Evolutionary conservation across 1,284 basidiomycete genomes (phyloP).

Genomic region (Malassezia vespertilionis): DNA sequence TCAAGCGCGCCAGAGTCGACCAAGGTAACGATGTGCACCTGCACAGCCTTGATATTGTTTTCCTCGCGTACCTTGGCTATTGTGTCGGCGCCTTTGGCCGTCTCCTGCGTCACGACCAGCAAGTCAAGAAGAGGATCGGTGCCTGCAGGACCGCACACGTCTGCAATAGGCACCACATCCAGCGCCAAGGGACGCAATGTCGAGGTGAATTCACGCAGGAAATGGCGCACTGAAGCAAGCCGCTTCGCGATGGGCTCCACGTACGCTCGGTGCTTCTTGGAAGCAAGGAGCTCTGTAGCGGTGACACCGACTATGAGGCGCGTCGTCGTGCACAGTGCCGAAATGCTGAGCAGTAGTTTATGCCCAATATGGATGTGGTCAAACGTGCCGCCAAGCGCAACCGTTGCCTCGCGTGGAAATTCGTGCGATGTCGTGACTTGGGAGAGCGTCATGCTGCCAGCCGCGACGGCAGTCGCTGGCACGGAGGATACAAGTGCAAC

Average conservation of each 20-base stretch:
- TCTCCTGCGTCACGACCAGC: constrained; percentile 42
- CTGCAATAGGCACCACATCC: constrained; percentile 30
- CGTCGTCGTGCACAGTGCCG: constrained; percentile 63
- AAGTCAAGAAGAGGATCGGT: constrained; percentile 31
- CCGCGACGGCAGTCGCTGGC: neutral
- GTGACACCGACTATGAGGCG: constrained; percentile 77
- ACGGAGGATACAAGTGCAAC: neutral
- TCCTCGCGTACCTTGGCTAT: constrained; percentile 30
- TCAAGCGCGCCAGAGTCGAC: constrained; percentile 28
- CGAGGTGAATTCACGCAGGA: constrained; percentile 25
- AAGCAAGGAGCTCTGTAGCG: constrained; percentile 64
- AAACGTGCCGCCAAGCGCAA: constrained; percentile 66
- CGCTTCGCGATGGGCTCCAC: constrained; percentile 58
- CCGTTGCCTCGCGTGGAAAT: neutral
- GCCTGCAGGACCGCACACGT: constrained; percentile 41
- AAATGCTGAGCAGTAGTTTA: constrained; percentile 89
- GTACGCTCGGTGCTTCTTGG: constrained; percentile 62
- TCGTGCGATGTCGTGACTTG: neutral
- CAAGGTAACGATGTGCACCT: constrained; percentile 34
- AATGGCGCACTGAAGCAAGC: constrained; percentile 29
- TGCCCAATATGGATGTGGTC: constrained; percentile 96
- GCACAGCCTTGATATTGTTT: constrained; percentile 22
- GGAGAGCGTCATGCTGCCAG: too few relatives aligned
- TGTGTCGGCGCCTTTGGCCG: constrained; percentile 29
- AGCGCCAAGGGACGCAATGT: constrained; percentile 19